A percentile compares a stretch with the other conserved stretches of the same genome.
These are phyloP conservation scores for Phlyctochytrium bullatum DNA, from an alignment of 192 early-diverging fungal genomes.

Conservation along the genomic window DNA sequence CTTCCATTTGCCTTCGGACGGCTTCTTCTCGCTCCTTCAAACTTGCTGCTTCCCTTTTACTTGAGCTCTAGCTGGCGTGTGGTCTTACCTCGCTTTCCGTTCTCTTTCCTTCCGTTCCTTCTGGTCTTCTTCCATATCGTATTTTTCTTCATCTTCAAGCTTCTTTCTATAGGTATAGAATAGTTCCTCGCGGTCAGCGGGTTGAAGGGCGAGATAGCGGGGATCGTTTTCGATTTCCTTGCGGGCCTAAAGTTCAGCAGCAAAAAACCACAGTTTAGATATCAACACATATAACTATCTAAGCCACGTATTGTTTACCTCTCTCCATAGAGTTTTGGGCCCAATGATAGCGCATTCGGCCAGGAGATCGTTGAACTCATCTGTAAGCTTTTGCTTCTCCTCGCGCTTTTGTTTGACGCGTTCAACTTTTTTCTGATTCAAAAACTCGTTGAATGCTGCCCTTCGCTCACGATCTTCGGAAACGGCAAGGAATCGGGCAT, in stretches of 20 bases:
- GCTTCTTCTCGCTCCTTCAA: slow-evolving; percentile 55
- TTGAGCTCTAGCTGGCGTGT: background rate
- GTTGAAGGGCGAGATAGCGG: slow-evolving; percentile 64
- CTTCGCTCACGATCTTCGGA: slow-evolving; percentile 60
- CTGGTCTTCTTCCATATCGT: slow-evolving; percentile 10
- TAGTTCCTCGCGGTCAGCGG: slow-evolving; percentile 63
- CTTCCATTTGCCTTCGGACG: slow-evolving; percentile 42
- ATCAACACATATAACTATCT: too few species aligned
- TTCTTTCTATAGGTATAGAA: slow-evolving; percentile 64
- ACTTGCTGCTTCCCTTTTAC: slow-evolving; percentile 53
- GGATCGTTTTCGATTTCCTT: slow-evolving; percentile 62
- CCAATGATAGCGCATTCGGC: slow-evolving; percentile 28
- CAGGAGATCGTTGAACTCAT: slow-evolving; percentile 61
- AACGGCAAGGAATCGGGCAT: slow-evolving; percentile 59
- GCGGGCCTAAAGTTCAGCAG: slow-evolving; percentile 48
- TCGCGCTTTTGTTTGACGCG: slow-evolving; percentile 38
- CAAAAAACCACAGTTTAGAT: background rate
- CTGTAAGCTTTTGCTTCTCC: slow-evolving; percentile 41
- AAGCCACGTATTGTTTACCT: background rate
- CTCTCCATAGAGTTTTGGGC: slow-evolving; percentile 59
- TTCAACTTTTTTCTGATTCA: slow-evolving; percentile 40
- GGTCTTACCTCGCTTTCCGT: slow-evolving; percentile 29
- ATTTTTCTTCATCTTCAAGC: slow-evolving; percentile 34
- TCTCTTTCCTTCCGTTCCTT: slow-evolving; percentile 34
- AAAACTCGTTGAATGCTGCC: slow-evolving; percentile 63